Conservation (phyloP, 768 basidiomycete species). For the Podaxis sp. region DNA sequence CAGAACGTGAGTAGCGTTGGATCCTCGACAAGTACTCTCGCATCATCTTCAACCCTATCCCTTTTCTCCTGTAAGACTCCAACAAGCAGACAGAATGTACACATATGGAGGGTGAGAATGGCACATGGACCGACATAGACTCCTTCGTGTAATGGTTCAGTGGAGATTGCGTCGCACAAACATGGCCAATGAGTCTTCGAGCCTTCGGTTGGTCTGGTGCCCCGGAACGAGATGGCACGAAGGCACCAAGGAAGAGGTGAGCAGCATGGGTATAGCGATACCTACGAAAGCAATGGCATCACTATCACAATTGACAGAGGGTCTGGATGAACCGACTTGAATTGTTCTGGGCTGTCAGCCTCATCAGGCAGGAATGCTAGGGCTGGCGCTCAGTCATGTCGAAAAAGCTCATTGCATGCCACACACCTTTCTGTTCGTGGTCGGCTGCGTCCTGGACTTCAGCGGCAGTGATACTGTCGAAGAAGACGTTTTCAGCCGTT, state of each 20-base stretch:
- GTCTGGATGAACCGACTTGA: constrained; percentile 38
- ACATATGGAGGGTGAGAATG: constrained; percentile 52
- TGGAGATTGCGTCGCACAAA: constrained; percentile 62
- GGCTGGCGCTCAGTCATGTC: not conserved
- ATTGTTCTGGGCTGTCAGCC: constrained; percentile 55
- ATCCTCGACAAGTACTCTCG: constrained; percentile 57
- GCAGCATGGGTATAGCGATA: constrained; percentile 55
- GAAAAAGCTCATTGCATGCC: not conserved
- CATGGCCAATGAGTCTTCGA: constrained; percentile 58
- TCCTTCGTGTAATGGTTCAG: constrained; percentile 53
- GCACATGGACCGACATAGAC: constrained; percentile 67
- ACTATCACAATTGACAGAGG: constrained; percentile 1
- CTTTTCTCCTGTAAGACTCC: constrained; percentile 38
- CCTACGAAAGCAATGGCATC: not conserved
- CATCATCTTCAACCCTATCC: constrained; percentile 55
- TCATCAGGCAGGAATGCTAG: constrained; percentile 63
- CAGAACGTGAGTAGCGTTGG: constrained; percentile 25
- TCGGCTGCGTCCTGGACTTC: constrained; percentile 43
- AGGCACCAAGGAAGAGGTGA: constrained; percentile 70
- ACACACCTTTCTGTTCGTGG: constrained; percentile 41
- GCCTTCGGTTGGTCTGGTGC: constrained; percentile 7
- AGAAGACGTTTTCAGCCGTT: constrained; percentile 24
- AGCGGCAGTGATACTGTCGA: constrained; percentile 41
- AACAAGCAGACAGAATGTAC: constrained; percentile 69
- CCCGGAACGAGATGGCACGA: constrained; percentile 25